Evolutionary conservation across 2,329 filamentous ascomycete species (phyloP), one percentile per base, ranked within the genome.

Genomic region (Apiospora pterosperma): DNA sequence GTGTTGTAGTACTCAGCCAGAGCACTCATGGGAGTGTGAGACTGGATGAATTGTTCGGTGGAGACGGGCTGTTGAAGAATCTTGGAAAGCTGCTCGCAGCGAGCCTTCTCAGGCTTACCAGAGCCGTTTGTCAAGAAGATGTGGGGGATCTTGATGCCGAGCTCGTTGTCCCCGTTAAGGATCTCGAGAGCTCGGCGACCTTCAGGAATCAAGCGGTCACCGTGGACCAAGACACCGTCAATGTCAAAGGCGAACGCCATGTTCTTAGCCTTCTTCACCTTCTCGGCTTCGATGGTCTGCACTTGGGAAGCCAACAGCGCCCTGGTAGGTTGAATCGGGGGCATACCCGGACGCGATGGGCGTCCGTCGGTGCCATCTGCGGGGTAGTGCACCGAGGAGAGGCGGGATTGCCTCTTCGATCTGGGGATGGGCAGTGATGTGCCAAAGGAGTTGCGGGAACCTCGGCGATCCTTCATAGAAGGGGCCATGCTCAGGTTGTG

Each of bases 191-290:
- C 87, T 65, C 86, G 83, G 72, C 85, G 81, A 66, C 88, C 89
- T 78, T 91, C 85, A 48, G 88, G 88, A 67, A 92, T 92, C 65
- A 90, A 79, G 65, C 89, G 82, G 77, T 90, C 89, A 72, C 89
- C 89, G 77, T 92, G 90, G 64, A 92, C 90, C 28, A 92, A 82
- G 65, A 93, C 90, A 80, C 90, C 90, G 71, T 93, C 91, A 66
- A 91, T 90, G 77, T 93, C 91, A 69, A 93, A 94, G 72, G 89
- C 91, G 69, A 93, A 93, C 7, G 89, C 89, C 89, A 93, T 92
- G 80, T 92, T 89, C 84, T 92, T 92, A 65, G 89, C 90, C 65
- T 85, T 84, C 36, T 79, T 79, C 19, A 91, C 90, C 80, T 90
- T 91, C 70, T 89, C 85, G 64, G 84, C 77, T 70, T 85, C 82